Evolutionary conservation across 148 eudicot species (phyloP), one percentile per base, ranked within the genome.

Genomic region (Arctostaphylos glauca): DNA sequence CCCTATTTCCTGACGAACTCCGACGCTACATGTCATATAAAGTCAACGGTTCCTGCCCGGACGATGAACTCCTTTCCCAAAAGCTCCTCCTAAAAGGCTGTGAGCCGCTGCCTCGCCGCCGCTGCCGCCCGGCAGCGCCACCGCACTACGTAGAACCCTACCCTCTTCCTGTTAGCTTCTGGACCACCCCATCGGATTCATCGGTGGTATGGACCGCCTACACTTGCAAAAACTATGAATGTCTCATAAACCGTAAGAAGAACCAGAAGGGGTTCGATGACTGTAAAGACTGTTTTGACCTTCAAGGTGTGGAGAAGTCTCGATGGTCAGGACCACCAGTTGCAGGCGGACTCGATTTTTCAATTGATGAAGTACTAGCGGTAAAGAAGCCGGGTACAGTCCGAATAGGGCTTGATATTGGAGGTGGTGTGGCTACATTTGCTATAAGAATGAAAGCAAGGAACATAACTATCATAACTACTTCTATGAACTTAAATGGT

Each of bases 41-140:
- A 18, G 86, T 87, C 38, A 81, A 81, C 12, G 89, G 86, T 14
- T 81, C 83, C 5, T 90, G 92, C 79, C 89, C 89, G 18, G 91
- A 86, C 46, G 92, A 90, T 19, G 88, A 86, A 73, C 77, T 81
- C 48, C 73, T 91, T 23, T 84, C 87, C n/a, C 90, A 91, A 68
- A 86, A 83, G 67, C 88, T 91, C 58, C 81, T 90, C n/a, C 90
- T 90, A 31, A 83, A 81, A 23, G 90, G 90, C 44, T 90, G 92
- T 31, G 88, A 90, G 84, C 92, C 92, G 10, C 86, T 88, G 9
- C 92, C 92, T 1, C 82, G 92, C 18, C 86, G 92, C 50, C 87
- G 92, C 1, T 90, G 92, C 81, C 89, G 85, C 54, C 80, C 92
- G 16, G 90, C 87, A 3, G 85, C 92, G 64, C 84, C 79, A 1